phyloP scores from a whole-genome alignment of 495 filamentous ascomycete genomes.

The Platismatia glauca region DNA sequence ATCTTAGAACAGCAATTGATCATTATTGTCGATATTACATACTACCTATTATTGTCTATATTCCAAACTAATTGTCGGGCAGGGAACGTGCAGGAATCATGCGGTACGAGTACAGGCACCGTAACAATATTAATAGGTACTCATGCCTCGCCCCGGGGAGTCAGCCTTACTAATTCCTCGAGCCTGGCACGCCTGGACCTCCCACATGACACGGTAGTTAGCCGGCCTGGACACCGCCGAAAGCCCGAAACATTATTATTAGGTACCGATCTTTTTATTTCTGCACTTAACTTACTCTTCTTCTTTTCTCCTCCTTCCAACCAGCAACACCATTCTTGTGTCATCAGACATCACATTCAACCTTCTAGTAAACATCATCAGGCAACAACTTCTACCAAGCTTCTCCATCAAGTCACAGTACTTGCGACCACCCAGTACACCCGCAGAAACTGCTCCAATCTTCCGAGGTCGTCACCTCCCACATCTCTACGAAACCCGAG shows the following conservation, averaged over 20 bases:
- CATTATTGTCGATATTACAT: no score
- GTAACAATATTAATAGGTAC: no score
- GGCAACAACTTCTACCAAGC: background rate
- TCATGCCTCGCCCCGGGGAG: no score
- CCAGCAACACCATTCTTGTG: background rate
- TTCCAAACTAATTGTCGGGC: no score
- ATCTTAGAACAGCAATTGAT: no score
- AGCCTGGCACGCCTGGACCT: background rate
- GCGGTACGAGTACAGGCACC: no score
- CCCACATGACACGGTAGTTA: background rate
- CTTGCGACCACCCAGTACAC: background rate
- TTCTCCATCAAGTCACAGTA: background rate
- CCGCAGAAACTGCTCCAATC: constrained; percentile 1
- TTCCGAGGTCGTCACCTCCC: background rate
- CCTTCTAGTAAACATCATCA: background rate
- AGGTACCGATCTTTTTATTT: no score
- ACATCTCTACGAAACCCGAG: constrained; percentile 3
- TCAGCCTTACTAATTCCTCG: no score
- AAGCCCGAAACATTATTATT: background rate
- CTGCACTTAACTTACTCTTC: background rate
- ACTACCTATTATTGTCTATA: no score
- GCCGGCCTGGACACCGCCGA: background rate
- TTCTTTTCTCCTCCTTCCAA: constrained; percentile 3
- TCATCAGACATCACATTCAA: constrained; percentile 8
- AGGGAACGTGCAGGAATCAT: background rate